Evolutionary conservation across 306 rosid genomes (phyloP).

Genomic region (Dicorynia guianensis): DNA sequence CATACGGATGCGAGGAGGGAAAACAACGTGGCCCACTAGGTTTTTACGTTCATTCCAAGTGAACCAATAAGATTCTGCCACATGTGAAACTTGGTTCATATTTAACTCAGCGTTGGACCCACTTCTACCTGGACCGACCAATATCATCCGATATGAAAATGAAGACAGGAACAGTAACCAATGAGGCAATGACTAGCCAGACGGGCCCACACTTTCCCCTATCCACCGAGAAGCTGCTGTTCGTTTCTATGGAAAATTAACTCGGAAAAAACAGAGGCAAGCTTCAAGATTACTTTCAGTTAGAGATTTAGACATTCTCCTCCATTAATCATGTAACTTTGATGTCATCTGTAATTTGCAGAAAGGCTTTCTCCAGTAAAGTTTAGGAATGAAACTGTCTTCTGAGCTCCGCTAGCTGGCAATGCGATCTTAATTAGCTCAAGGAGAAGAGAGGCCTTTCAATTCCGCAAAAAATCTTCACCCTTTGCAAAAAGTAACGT

Average conservation of each 20-base stretch:
- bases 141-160: too few relatives aligned
- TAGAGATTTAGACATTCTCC: not conserved
- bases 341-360: not conserved
- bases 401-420: slow-evolving; percentile 21
- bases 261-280: not conserved
- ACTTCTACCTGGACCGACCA: not conserved
- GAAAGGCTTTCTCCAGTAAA: not conserved
- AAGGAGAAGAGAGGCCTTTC: not conserved
- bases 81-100: not conserved
- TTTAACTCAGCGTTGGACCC: slow-evolving; percentile 15
- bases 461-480: slow-evolving; percentile 2
- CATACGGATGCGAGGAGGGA: not conserved
- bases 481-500: slow-evolving; percentile 25
- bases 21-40: not conserved
- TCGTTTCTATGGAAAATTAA: slow-evolving; percentile 36
- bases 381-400: not conserved
- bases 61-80: slow-evolving; percentile 33
- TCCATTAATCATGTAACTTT: not conserved
- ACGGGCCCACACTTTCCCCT: too few relatives aligned
- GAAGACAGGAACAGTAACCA: too few relatives aligned
- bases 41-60: not conserved
- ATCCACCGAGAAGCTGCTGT: not conserved
- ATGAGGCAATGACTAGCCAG: not conserved
- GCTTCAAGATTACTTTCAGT: slow-evolving; percentile 20
- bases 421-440: slow-evolving; percentile 20